Evolutionary conservation across 345 rosid genomes (phyloP).

Genomic region (Cardiospermum halicacabum): DNA sequence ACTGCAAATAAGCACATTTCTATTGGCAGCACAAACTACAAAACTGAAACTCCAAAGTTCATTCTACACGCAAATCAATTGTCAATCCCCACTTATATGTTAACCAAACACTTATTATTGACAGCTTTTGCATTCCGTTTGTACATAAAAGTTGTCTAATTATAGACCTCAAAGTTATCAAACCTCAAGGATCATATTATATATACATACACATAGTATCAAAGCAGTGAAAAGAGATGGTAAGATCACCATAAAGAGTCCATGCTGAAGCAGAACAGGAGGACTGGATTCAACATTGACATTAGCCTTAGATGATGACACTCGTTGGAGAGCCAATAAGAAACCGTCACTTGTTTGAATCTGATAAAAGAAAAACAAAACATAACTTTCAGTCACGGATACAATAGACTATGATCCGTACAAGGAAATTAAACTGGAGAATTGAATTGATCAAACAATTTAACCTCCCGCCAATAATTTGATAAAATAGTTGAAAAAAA

Average conservation of each 20-base stretch:
- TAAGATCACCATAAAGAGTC: slow-evolving; percentile 72
- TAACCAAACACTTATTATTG: background rate
- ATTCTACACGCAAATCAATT: background rate
- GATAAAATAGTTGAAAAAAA: background rate
- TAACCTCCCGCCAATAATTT: background rate
- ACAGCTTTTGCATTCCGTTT: background rate
- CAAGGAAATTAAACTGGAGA: background rate
- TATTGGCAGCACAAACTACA: background rate
- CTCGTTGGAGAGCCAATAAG: slow-evolving; percentile 72
- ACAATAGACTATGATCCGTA: background rate
- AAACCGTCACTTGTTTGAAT: slow-evolving; percentile 79
- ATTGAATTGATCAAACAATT: background rate
- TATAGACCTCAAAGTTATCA: background rate
- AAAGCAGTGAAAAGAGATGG: background rate
- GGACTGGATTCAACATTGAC: slow-evolving; percentile 29
- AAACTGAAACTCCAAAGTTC: background rate
- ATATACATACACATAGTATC: background rate
- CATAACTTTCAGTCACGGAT: background rate
- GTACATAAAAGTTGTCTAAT: background rate
- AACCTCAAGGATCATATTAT: too few relatives aligned
- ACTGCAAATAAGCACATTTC: slow-evolving; percentile 1
- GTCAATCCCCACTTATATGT: background rate
- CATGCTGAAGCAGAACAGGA: slow-evolving; percentile 89
- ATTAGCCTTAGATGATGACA: slow-evolving; percentile 40
- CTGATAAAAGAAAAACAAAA: slow-evolving; percentile 25